A percentile compares a stretch with the other conserved stretches of the same genome.
These are phyloP conservation scores for Magnaporthiopsis poae DNA, from an alignment of 2,329 filamentous ascomycete species.

Conservation along the genomic window DNA sequence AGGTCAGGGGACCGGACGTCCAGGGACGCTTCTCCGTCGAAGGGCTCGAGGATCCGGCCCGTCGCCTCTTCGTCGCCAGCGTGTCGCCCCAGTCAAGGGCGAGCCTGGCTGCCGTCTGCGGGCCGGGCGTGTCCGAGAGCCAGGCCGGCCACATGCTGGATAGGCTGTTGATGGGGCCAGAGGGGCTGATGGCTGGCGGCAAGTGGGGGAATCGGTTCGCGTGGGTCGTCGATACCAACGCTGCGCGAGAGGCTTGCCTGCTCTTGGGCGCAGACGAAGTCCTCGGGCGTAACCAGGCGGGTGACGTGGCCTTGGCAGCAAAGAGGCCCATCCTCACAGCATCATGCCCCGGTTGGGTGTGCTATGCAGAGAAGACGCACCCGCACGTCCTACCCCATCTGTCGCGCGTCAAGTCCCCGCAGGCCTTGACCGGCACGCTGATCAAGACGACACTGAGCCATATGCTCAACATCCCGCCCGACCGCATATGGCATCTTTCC, in stretches of 20 bases:
- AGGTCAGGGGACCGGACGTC: constrained; percentile 24
- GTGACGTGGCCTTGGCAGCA: constrained; percentile 20
- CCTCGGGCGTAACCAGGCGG: constrained; percentile 19
- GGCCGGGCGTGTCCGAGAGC: constrained; percentile 57
- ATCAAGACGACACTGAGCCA: constrained; percentile 77
- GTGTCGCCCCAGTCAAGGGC: constrained; percentile 86
- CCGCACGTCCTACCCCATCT: constrained; percentile 85
- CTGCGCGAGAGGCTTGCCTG: constrained; percentile 71
- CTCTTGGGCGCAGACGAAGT: constrained; percentile 69
- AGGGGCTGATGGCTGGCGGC: constrained; percentile 61
- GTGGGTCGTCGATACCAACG: constrained; percentile 86
- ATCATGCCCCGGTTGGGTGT: constrained; percentile 95
- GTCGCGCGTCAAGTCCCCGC: constrained; percentile 84
- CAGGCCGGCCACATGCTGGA: constrained; percentile 76
- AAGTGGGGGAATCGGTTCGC: constrained; percentile 67
- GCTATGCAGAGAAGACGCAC: constrained; percentile 97
- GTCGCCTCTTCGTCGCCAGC: constrained; percentile 79
- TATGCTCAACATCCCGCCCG: constrained; percentile 59
- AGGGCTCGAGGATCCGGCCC: constrained; percentile 47
- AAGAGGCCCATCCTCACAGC: constrained; percentile 61
- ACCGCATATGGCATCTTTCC: constrained; percentile 84
- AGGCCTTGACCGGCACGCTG: constrained; percentile 81
- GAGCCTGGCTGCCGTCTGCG: constrained; percentile 75
- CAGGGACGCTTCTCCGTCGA: constrained; percentile 31
- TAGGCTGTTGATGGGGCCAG: constrained; percentile 61